Percentiles rank a stretch among this genome's conserved stretches.
phyloP scores from a whole-genome alignment of 345 rosid genomes.

The Streptanthus diversifolius region DNA sequence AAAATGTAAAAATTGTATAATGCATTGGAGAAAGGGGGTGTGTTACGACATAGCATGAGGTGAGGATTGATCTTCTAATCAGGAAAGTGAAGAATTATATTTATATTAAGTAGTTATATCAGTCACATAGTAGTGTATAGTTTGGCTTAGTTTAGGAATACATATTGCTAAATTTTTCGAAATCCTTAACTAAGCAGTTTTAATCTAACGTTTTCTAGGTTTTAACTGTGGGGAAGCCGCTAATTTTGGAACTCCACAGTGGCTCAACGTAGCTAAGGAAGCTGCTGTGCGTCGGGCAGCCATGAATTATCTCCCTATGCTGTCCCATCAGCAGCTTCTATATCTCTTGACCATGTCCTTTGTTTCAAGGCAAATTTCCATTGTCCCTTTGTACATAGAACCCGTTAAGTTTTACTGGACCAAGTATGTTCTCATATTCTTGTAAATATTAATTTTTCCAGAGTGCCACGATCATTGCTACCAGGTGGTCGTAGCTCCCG shows the following conservation, averaged over 20 bases:
- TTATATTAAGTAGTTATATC: neutral
- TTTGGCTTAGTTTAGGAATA: slow-evolving; percentile 8
- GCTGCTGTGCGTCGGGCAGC: slow-evolving; percentile 99
- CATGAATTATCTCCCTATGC: slow-evolving; percentile 99
- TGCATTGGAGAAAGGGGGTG: slow-evolving; percentile 11
- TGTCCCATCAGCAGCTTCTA: slow-evolving; percentile 94
- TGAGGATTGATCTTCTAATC: slow-evolving; percentile 17
- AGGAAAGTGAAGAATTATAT: neutral
- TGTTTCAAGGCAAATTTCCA: slow-evolving; percentile 64
- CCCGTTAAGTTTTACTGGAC: neutral
- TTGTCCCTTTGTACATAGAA: slow-evolving; percentile 4
- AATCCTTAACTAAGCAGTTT: slow-evolving; percentile 13
- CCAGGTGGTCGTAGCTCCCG: slow-evolving; percentile 98
- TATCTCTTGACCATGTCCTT: slow-evolving; percentile 98
- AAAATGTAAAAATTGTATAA: slow-evolving; percentile 3
- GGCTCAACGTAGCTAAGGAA: slow-evolving; percentile 95
- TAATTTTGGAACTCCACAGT: slow-evolving; percentile 96
- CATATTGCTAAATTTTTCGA: neutral
- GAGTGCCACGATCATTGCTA: slow-evolving; percentile 89
- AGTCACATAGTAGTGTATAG: slow-evolving; percentile 11
- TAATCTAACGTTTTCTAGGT: slow-evolving; percentile 41
- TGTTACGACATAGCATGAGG: slow-evolving; percentile 18
- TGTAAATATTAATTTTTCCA: slow-evolving; percentile 38
- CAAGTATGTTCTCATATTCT: slow-evolving; percentile 19
- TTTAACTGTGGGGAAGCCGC: slow-evolving; percentile 99